Base-by-base conservation (phyloP, 1,284 basidiomycete genomes). In the Flammula alnicola region DNA sequence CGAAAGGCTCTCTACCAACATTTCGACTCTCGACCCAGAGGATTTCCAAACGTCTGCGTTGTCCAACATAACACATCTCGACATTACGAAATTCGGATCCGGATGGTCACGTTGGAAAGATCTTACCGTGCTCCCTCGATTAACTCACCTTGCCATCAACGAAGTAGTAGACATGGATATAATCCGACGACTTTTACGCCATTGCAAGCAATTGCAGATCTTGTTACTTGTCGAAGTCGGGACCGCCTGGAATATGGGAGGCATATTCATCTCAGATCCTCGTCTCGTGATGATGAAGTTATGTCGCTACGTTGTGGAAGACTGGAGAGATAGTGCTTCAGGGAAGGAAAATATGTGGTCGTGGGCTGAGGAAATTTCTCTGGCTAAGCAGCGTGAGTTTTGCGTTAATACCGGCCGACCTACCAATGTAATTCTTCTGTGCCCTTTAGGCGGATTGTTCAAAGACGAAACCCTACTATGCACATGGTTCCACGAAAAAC, bases 131-230 rank as follows among this genome's bases (percentile, higher is more conserved):
- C 23, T 46, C 2, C 47, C 47, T n/a, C 16, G 16, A 2, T 33
- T 54, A 5, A 46, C 52, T 2, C 52, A 53, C 17, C 19, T 49
- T 10, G 51, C 51, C 2, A 39, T 53, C 14, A 53, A 53, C 11
- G 47, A 45, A 16, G n/a, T 20, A 11, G 16, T 49, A 17, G 43
- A 49, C 19, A 5, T 3, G 6, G 14, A 32, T 5, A 23, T 27
- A 0, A 36, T 49, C 9, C 43, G 27, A 2, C 14, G 26, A 6
- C 33, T 53, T 9, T 39, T 49, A 8, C 19, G 29, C 2, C 5
- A 37, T 11, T 53, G 51, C 17, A 5, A 14, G 6, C 30, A 29
- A 16, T 12, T 53, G 12, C 22, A 23, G n/a, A 41, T 49, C 8
- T 32, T 53, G 12, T 26, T 49, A 10, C 25, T 41, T n/a, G 22